phyloP scores from a whole-genome alignment of 257 asterid genomes.

The Rhazya stricta region DNA sequence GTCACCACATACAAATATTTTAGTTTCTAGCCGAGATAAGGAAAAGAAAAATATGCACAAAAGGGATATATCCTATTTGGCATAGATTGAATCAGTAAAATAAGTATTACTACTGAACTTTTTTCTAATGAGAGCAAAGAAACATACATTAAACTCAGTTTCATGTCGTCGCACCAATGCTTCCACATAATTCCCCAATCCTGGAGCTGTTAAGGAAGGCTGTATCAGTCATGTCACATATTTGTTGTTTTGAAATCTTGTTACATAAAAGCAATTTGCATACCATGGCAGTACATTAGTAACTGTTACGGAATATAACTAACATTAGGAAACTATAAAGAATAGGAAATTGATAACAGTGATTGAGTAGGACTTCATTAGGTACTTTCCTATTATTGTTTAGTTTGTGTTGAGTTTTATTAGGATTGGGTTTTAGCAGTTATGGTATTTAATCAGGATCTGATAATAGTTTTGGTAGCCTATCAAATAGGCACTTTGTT shows the following conservation, averaged over 20 bases:
- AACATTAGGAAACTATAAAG: too few relatives aligned
- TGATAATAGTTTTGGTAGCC: too few relatives aligned
- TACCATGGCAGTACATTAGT: not conserved
- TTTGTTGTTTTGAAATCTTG: not conserved
- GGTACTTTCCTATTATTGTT: too few relatives aligned
- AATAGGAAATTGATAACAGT: too few relatives aligned
- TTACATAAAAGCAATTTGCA: slow-evolving; percentile 1
- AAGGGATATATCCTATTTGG: not conserved
- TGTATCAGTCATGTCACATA: slow-evolving; percentile 10
- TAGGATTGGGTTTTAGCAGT: too few relatives aligned
- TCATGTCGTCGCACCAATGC: slow-evolving; percentile 93
- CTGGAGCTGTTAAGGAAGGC: slow-evolving; percentile 63
- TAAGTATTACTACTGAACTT: not conserved
- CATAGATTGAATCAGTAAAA: not conserved
- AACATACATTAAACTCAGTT: slow-evolving; percentile 77
- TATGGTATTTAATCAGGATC: too few relatives aligned
- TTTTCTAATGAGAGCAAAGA: not conserved
- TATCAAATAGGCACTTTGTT: too few relatives aligned
- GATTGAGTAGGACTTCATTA: too few relatives aligned
- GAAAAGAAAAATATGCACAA: not conserved
- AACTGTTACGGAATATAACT: too few relatives aligned
- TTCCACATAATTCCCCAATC: slow-evolving; percentile 92
- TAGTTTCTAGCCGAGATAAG: not conserved
- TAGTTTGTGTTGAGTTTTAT: too few relatives aligned
- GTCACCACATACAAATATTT: not conserved